Evolutionary conservation across 352 stramenopile species (phyloP).

Genomic region (Poterioochromonas sp.): DNA sequence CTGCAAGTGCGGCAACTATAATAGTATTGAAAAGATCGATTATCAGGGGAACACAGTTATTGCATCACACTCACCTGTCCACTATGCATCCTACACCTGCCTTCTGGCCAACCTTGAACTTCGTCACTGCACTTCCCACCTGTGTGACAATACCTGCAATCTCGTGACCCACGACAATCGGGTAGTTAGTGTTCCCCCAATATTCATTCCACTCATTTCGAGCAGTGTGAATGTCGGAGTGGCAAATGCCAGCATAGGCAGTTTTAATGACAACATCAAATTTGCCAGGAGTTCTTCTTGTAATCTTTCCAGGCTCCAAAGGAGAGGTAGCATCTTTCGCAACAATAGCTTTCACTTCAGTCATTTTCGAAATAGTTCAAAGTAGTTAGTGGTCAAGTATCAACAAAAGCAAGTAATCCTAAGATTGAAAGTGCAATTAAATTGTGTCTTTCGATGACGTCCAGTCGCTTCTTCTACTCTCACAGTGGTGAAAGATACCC

Average conservation of each 20-base stretch:
- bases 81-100: slow-evolving; percentile 66
- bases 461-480: too few relatives aligned
- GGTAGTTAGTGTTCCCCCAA: too few relatives aligned
- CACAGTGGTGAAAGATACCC: too few relatives aligned
- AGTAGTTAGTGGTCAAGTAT: too few relatives aligned
- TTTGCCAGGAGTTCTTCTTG: neutral
- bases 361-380: neutral
- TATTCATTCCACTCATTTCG: neutral
- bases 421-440: too few relatives aligned
- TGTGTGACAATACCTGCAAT: slow-evolving; percentile 49
- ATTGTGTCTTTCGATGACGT: too few relatives aligned
- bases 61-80: slow-evolving; percentile 59
- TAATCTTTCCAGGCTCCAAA: slow-evolving; percentile 1
- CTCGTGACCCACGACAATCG: too few relatives aligned
- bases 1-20: slow-evolving; percentile 3
- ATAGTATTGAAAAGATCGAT: too few relatives aligned
- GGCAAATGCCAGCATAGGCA: slow-evolving; percentile 21
- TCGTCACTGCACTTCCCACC: slow-evolving; percentile 51
- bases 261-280: neutral
- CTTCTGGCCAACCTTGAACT: slow-evolving; percentile 59
- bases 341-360: neutral
- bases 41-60: slow-evolving; percentile 53
- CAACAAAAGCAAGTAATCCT: too few relatives aligned
- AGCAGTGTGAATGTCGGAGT: slow-evolving; percentile 16
- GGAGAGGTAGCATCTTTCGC: neutral